Base-by-base conservation (phyloP, 2,329 filamentous ascomycete species). In the Trichoderma polysporum region DNA sequence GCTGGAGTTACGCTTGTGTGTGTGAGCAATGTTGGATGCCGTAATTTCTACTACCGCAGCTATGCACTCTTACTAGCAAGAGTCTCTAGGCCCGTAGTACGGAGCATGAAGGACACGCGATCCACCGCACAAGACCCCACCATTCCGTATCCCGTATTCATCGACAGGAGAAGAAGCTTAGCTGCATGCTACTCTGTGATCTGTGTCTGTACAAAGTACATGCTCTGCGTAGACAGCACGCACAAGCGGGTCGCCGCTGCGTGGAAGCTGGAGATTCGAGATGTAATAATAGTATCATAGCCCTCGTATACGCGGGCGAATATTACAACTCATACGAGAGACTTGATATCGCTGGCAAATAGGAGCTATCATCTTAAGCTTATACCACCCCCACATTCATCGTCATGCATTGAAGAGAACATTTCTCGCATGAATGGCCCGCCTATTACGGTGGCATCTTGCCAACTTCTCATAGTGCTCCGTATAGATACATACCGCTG, bases 221-320 rank as follows among this genome's bases (percentile, higher is more conserved):
- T 17, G n/a, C 19, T 45, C 19, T 9, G 58, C 25, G 25, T 19
- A 50, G 45, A 35, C 25, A 22, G 33, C 33, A 9, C 33, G 33
- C 17, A 37, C 33, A 6, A 29, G 61, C 50, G 37, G 50, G 52
- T 56, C 49, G n/a, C 53, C 39, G 27, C 27, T 8, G 19, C 15
- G 13, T 33, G 60, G 35, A 54, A 41, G 35, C 33, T 25, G 50
- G n/a, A 64, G 35, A 15, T 27, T 41, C 29, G 19, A 37, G 17
- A 13, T 47, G 37, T 64, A 64, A 64, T 47, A 37, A 64, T 64
- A 64, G 50, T 17, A 63, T 56, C 49, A 47, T 35, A 13, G 29
- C 50, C n/a, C 17, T 56, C 35, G 61, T 64, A 56, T 56, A 47
- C 22, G 27, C 49, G 27, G 37, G 8, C 50, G 15, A 39, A n/a